phyloP scores from a whole-genome alignment of 768 basidiomycete species.

The Exsudoporus frostii region DNA sequence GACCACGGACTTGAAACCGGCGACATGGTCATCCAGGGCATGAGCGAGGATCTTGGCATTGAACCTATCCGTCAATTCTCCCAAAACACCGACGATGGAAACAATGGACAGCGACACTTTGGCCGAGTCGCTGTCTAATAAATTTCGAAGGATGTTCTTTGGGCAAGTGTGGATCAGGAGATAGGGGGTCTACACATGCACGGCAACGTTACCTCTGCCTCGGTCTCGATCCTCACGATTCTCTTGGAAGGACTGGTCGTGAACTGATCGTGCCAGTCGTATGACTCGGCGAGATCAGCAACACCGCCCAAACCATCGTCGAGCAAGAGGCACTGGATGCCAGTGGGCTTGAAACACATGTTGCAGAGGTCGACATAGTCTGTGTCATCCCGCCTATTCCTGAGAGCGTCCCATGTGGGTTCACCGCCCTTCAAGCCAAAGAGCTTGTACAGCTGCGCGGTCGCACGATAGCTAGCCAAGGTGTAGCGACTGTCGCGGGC shows the following conservation, averaged over 20 bases:
- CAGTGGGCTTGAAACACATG: slow-evolving; percentile 48
- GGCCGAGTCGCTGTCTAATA: slow-evolving; percentile 13
- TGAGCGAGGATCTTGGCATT: slow-evolving; percentile 32
- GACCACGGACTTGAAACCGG: slow-evolving; percentile 70
- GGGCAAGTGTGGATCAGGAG: not conserved
- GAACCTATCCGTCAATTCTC: slow-evolving; percentile 36
- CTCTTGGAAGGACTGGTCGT: slow-evolving; percentile 51
- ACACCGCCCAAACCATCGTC: slow-evolving; percentile 67
- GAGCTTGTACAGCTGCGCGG: slow-evolving; percentile 50
- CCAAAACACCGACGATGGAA: slow-evolving; percentile 9
- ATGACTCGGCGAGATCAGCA: slow-evolving; percentile 45
- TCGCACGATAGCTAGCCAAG: slow-evolving; percentile 57
- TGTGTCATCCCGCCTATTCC: slow-evolving; percentile 39
- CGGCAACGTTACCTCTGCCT: slow-evolving; percentile 57
- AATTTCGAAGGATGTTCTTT: slow-evolving; percentile 19
- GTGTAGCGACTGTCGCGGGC: slow-evolving; percentile 51
- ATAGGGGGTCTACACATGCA: not conserved
- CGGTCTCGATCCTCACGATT: slow-evolving; percentile 64
- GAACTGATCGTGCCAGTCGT: slow-evolving; percentile 62
- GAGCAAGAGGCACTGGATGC: slow-evolving; percentile 67
- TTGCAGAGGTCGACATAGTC: slow-evolving; percentile 59
- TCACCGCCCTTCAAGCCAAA: slow-evolving; percentile 37
- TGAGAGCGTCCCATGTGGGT: slow-evolving; percentile 59
- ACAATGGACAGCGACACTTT: slow-evolving; percentile 16
- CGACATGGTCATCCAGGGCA: slow-evolving; percentile 50